These are phyloP conservation scores for Gloeopeniophorella convolvens DNA, from an alignment of 768 basidiomycete genomes.

Conservation along the genomic window DNA sequence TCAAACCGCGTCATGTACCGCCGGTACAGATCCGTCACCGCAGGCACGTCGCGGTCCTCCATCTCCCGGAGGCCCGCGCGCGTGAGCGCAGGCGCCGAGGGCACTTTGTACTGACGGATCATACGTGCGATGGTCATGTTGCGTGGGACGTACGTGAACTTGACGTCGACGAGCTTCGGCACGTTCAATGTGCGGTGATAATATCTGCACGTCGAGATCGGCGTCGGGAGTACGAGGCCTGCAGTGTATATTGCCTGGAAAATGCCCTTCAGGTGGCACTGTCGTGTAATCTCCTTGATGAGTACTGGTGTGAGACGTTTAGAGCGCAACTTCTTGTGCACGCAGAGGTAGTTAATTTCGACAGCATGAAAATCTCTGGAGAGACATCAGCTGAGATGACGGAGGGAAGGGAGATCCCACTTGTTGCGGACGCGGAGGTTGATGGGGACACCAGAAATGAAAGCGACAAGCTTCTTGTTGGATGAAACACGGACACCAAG, in stretches of 20 bases:
- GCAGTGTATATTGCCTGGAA: constrained; percentile 98
- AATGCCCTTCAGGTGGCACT: constrained; percentile 80
- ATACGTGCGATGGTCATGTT: constrained; percentile 89
- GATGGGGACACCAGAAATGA: constrained; percentile 91
- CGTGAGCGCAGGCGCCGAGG: constrained; percentile 39
- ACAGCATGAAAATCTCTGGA: constrained; percentile 59
- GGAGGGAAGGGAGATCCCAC: constrained; percentile 39
- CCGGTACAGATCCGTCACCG: constrained; percentile 63
- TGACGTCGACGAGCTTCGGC: constrained; percentile 83
- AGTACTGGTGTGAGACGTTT: constrained; percentile 93
- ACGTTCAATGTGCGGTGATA: constrained; percentile 90
- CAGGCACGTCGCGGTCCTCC: constrained; percentile 67
- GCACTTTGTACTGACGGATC: constrained; percentile 68
- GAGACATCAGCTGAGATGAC: constrained; percentile 12
- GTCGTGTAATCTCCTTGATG: constrained; percentile 95
- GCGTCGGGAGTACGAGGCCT: constrained; percentile 90
- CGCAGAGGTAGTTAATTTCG: constrained; percentile 97
- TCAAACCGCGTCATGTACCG: constrained; percentile 84
- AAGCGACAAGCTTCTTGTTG: constrained; percentile 91
- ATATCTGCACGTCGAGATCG: constrained; percentile 86
- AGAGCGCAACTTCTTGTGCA: constrained; percentile 95
- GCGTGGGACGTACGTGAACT: constrained; percentile 83
- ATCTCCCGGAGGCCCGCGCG: constrained; percentile 77
- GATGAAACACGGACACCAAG: constrained; percentile 87
- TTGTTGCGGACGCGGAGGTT: constrained; percentile 75